Evolutionary conservation across 2,329 filamentous ascomycete genomes (phyloP).

Genomic region (Ceratocystiopsis sp.): DNA sequence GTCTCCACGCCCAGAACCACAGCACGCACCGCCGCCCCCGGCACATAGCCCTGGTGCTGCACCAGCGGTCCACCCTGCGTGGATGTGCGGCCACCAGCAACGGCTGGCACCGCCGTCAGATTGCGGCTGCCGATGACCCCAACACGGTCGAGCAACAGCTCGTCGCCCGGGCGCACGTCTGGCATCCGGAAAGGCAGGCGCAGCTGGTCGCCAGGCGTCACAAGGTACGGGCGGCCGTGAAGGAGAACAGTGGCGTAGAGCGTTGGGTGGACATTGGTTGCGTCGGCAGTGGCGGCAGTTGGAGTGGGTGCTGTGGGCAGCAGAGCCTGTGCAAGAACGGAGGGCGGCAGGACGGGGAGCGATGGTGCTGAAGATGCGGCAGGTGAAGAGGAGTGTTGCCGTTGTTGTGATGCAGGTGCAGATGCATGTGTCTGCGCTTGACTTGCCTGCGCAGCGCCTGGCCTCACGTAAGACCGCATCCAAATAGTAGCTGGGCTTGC

Average conservation of each 20-base stretch:
- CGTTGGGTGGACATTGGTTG: constrained; percentile 5
- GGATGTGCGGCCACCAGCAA: constrained; percentile 53
- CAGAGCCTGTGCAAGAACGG: no score
- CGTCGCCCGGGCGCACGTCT: constrained; percentile 60
- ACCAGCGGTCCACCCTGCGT: constrained; percentile 4
- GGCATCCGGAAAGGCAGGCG: constrained; percentile 69
- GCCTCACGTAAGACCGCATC: no score
- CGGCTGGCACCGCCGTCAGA: constrained; percentile 11
- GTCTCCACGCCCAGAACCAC: constrained; percentile 71
- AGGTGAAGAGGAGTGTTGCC: no score
- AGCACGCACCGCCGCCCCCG: constrained; percentile 23
- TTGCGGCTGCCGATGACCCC: constrained; percentile 58
- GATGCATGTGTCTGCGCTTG: no score
- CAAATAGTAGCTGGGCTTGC: no score
- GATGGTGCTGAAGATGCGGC: no score
- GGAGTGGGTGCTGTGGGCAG: no score
- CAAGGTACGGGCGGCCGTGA: constrained; percentile 62
- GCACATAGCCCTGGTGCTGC: constrained; percentile 1
- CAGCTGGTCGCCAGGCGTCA: constrained; percentile 57
- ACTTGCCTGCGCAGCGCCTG: no score
- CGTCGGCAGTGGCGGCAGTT: neutral
- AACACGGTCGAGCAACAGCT: constrained; percentile 76
- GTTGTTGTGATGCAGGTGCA: no score
- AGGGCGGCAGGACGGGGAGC: no score
- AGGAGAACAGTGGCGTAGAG: constrained; percentile 62